phyloP scores from a whole-genome alignment of 139 green algal genomes.

The Picocystis salinarum region DNA sequence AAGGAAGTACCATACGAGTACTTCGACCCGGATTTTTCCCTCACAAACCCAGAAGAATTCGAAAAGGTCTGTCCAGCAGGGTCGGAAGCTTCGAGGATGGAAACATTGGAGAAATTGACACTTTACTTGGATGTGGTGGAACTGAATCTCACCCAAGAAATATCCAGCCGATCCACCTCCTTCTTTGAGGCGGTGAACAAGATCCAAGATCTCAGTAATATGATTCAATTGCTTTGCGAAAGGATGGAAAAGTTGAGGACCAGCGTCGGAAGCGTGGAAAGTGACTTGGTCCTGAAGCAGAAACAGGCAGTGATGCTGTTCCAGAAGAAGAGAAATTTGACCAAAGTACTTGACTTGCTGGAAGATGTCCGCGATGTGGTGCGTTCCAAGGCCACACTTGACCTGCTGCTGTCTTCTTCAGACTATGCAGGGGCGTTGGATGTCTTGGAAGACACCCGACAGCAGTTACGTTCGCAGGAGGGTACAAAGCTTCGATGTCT shows the following conservation, averaged over 20 bases:
- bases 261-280: slow-evolving; percentile 9
- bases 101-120: slow-evolving; percentile 10
- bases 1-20: slow-evolving; percentile 39
- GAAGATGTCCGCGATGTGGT: too few relatives aligned
- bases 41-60: slow-evolving; percentile 19
- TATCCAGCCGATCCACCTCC: slow-evolving; percentile 27
- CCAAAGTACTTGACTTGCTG: neutral
- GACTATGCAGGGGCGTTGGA: slow-evolving; percentile 58
- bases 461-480: too few relatives aligned
- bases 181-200: slow-evolving; percentile 49
- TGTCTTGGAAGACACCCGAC: slow-evolving; percentile 45
- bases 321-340: slow-evolving; percentile 16
- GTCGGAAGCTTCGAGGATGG: slow-evolving; percentile 17
- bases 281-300: slow-evolving; percentile 12
- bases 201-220: slow-evolving; percentile 43
- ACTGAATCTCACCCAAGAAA: slow-evolving; percentile 46
- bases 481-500: too few relatives aligned
- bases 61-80: slow-evolving; percentile 21
- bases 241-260: slow-evolving; percentile 28
- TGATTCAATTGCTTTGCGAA: slow-evolving; percentile 12
- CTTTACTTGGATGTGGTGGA: slow-evolving; percentile 26
- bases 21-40: slow-evolving; percentile 53
- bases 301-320: slow-evolving; percentile 40
- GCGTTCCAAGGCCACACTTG: too few relatives aligned
- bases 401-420: slow-evolving; percentile 1